A percentile compares a stretch with the other conserved stretches of the same genome.
These are phyloP conservation scores for Hypoxylon fuscum DNA, from an alignment of 495 filamentous ascomycete genomes.

Conservation along the genomic window DNA sequence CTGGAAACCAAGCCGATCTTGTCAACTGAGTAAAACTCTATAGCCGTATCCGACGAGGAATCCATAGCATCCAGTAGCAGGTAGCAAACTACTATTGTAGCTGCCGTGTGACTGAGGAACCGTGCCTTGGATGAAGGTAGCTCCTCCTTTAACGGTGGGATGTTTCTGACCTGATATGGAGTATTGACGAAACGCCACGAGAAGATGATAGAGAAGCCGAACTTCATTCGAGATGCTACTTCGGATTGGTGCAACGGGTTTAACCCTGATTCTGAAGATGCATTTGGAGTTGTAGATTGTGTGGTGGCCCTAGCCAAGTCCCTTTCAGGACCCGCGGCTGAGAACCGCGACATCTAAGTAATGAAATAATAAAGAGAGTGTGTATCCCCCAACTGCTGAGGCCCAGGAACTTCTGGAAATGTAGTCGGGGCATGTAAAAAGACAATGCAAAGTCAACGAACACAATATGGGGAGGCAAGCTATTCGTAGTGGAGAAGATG, in stretches of 20 bases:
- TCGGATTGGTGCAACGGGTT: background rate
- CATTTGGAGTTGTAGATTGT: background rate
- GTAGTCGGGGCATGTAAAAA: conserved; percentile 12
- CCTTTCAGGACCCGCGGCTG: conserved; percentile 6
- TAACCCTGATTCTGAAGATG: background rate
- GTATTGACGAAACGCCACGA: conserved; percentile 22
- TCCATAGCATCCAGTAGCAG: conserved; percentile 17
- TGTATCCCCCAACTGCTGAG: conserved; percentile 17
- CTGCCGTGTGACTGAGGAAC: conserved; percentile 14
- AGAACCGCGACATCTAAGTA: conserved; percentile 19
- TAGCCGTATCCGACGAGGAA: conserved; percentile 5
- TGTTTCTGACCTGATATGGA: conserved; percentile 12
- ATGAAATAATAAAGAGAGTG: conserved; percentile 13
- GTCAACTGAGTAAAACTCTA: conserved; percentile 15
- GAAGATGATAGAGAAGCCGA: conserved; percentile 14
- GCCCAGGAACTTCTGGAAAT: conserved; percentile 18
- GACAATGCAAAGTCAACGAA: conserved; percentile 14
- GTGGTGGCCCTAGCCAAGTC: background rate
- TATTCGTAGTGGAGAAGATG: conserved; percentile 12
- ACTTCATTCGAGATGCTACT: background rate
- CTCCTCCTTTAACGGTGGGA: background rate
- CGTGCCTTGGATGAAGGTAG: conserved; percentile 8
- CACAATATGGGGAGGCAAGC: conserved; percentile 11
- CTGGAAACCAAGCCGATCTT: conserved; percentile 17
- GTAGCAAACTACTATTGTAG: conserved; percentile 19